These are phyloP conservation scores for Xylaria longipes DNA, from an alignment of 495 filamentous ascomycete genomes.

Conservation along the genomic window DNA sequence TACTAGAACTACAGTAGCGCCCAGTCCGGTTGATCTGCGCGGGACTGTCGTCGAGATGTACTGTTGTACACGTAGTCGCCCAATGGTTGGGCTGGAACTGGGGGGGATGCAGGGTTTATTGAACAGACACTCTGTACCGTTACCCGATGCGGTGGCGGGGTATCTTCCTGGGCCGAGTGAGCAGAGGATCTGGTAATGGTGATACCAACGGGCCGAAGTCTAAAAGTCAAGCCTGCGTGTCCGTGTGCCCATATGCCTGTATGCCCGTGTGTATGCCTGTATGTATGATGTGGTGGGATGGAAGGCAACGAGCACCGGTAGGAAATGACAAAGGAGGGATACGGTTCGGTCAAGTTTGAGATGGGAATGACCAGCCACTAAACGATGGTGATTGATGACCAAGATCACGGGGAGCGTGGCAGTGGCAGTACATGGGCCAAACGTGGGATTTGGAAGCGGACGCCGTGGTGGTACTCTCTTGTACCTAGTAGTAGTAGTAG, in stretches of 20 bases:
- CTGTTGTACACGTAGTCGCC: conserved; percentile 3
- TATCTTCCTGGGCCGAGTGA: background rate
- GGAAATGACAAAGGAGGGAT: background rate
- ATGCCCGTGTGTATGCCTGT: background rate
- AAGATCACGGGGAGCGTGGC: conserved; percentile 14
- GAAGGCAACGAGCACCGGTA: background rate
- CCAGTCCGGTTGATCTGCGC: conserved; percentile 1
- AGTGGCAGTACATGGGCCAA: background rate
- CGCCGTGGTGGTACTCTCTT: background rate
- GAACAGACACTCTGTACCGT: background rate
- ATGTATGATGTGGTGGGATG: background rate
- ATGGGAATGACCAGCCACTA: background rate
- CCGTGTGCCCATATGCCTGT: background rate
- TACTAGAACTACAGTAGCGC: background rate
- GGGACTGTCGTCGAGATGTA: background rate
- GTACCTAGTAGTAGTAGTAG: conserved; percentile 5
- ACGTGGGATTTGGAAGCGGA: background rate
- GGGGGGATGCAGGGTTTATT: background rate
- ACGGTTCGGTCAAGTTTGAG: background rate
- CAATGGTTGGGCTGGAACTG: background rate
- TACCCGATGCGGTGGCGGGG: conserved; percentile 13
- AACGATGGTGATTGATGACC: conserved; percentile 9
- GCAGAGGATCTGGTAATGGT: background rate
- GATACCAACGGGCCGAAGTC: background rate
- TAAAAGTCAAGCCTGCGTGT: background rate